Evolutionary conservation across 805 yeast genomes (phyloP).

Genomic region (Zygoascus biomembranicola): DNA sequence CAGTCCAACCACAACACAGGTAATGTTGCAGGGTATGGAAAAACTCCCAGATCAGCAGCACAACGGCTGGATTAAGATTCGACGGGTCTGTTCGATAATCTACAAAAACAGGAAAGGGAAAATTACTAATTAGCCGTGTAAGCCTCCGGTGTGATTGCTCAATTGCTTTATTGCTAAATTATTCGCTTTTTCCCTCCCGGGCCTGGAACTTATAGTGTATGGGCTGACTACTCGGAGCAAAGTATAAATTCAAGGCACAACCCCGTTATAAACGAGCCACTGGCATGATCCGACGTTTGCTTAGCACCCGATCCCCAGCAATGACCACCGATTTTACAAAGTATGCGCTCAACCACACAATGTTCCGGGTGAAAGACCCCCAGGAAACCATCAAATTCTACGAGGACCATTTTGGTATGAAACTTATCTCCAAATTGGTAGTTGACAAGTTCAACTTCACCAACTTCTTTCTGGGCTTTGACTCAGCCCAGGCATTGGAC

Average conservation of each 20-base stretch:
- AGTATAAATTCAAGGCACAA: too few species aligned
- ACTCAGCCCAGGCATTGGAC: slow-evolving; percentile 35
- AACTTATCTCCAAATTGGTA: slow-evolving; percentile 43
- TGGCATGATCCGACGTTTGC: background rate
- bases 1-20: background rate
- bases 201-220: too few species aligned
- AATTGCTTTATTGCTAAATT: too few species aligned
- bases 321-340: background rate
- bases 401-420: slow-evolving; percentile 65
- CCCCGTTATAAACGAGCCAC: too few species aligned
- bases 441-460: slow-evolving; percentile 51
- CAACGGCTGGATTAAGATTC: too few species aligned
- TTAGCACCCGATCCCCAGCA: background rate
- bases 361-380: slow-evolving; percentile 79
- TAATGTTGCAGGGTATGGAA: background rate
- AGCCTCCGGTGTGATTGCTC: too few species aligned
- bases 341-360: slow-evolving; percentile 26
- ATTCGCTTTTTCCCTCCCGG: too few species aligned
- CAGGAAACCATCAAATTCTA: slow-evolving; percentile 65
- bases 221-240: too few species aligned
- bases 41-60: background rate
- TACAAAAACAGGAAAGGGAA: too few species aligned
- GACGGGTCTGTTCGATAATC: too few species aligned
- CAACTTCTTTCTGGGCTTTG: slow-evolving; percentile 60
- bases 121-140: too few species aligned